phyloP scores from a whole-genome alignment of 164 flowering plant species.

The Sedum album region DNA sequence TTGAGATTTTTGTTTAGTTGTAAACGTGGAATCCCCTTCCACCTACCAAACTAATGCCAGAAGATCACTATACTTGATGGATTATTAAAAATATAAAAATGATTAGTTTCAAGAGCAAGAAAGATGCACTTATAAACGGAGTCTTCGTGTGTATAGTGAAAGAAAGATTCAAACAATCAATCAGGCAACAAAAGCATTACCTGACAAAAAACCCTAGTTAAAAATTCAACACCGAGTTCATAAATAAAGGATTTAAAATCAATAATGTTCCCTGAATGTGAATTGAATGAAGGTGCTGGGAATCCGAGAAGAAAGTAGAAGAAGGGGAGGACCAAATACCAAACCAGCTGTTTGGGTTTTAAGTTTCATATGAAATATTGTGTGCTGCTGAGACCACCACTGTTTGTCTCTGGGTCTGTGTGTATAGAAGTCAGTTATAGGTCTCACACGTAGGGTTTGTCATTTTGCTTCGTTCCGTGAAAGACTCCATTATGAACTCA shows the following conservation, averaged over 20 bases:
- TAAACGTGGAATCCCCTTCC: too few relatives aligned
- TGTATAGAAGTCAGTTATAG: neutral
- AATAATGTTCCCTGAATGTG: neutral
- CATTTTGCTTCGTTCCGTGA: neutral
- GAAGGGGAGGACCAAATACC: neutral
- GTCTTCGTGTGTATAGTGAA: neutral
- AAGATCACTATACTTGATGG: too few relatives aligned
- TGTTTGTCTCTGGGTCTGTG: neutral
- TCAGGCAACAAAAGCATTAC: constrained; percentile 4
- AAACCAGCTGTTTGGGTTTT: neutral
- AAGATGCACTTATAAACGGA: neutral
- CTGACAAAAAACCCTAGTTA: constrained; percentile 5
- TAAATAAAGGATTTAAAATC: constrained; percentile 6
- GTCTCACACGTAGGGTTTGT: neutral
- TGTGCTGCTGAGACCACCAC: neutral
- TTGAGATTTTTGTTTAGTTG: too few relatives aligned
- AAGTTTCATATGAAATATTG: neutral
- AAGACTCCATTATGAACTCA: too few relatives aligned
- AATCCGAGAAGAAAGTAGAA: neutral
- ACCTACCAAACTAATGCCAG: too few relatives aligned
- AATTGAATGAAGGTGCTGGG: neutral
- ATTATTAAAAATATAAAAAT: too few relatives aligned
- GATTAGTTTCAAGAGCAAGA: neutral
- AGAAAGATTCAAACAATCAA: neutral
- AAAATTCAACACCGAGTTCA: constrained; percentile 3